Conservation (phyloP, 306 rosid genomes). For the Carpinus fangiana region DNA sequence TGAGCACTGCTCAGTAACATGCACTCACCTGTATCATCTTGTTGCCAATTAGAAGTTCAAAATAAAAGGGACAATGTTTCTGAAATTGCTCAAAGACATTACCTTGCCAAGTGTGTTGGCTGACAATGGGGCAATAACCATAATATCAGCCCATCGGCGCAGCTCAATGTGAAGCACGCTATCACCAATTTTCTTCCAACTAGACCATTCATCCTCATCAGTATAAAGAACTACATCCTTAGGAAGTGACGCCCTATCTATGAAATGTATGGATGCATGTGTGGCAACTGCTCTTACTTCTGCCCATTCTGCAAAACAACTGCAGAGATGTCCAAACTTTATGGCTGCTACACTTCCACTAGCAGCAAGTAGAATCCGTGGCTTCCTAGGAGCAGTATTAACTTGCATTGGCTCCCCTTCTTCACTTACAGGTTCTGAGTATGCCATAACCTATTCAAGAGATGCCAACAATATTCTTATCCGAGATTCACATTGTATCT, state of each 20-base stretch:
- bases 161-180: slow-evolving; percentile 76
- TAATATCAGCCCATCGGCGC: slow-evolving; percentile 78
- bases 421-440: slow-evolving; percentile 40
- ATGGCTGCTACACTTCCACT: slow-evolving; percentile 76
- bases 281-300: slow-evolving; percentile 71
- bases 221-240: slow-evolving; percentile 36
- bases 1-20: background rate
- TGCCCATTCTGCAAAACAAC: slow-evolving; percentile 69
- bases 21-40: background rate
- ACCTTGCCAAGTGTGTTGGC: slow-evolving; percentile 93
- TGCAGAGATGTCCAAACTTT: slow-evolving; percentile 60
- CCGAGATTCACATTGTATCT: background rate
- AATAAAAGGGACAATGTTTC: slow-evolving; percentile 5
- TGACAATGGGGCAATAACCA: slow-evolving; percentile 88
- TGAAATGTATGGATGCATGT: slow-evolving; percentile 54
- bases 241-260: slow-evolving; percentile 52
- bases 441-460: slow-evolving; percentile 46
- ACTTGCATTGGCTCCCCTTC: slow-evolving; percentile 33
- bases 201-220: slow-evolving; percentile 65
- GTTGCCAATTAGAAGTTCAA: background rate
- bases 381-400: slow-evolving; percentile 52
- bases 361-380: slow-evolving; percentile 78
- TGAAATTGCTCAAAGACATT: slow-evolving; percentile 23
- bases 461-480: slow-evolving; percentile 34
- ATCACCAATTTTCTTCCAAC: slow-evolving; percentile 73